Evolutionary conservation across 2,329 filamentous ascomycete genomes (phyloP), one percentile per base, ranked within the genome.

Genomic region (Aspergillus latus): DNA sequence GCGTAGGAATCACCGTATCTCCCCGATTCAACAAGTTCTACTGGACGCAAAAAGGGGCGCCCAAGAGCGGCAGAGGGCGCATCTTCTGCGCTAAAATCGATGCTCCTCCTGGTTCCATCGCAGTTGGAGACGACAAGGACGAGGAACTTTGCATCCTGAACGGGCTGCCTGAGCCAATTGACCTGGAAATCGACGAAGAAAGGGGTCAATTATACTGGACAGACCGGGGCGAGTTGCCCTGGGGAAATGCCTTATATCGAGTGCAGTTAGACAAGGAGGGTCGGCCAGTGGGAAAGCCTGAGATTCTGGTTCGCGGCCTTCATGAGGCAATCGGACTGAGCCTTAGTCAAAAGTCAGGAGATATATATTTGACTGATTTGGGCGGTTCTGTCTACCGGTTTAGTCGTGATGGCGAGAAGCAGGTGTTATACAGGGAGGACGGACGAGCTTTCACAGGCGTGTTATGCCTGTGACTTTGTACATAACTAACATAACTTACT

Each of bases 41-140:
- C 71, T 87, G 84, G 84, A 83, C 80, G 0, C 83, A 86, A 52
- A 86, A 86, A 62, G 84, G 84, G 0, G 69, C 74, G 0, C 76
- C 77, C 5, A 86, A 85, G 65, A 76, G 73, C 0, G 69, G 67
- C 2, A 65, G 77, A 36, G 84, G 84, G 0, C 74, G 80, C 1
- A 84, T 87, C 49, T 82, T 84, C 64, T 71, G 76, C 3, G 82
- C 83, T 0, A 65, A 70, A 28, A 71, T 84, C 0, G 64, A 76
- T 0, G 72, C 72, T 0, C 74, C 76, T 0, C 47, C 53, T 1
- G 73, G 73, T 0, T 58, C 70, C 48, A 64, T 64, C n/a, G 69
- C 74, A 1, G 59, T 64, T 0, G 66, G 57, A 8, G 69, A 79
- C 2, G 62, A 72, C 0, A 78, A 83, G 36, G 68, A 80, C 37